These are phyloP conservation scores for Hirsutella rhossiliensis DNA, from an alignment of 2,329 filamentous ascomycete species.

Conservation along the genomic window DNA sequence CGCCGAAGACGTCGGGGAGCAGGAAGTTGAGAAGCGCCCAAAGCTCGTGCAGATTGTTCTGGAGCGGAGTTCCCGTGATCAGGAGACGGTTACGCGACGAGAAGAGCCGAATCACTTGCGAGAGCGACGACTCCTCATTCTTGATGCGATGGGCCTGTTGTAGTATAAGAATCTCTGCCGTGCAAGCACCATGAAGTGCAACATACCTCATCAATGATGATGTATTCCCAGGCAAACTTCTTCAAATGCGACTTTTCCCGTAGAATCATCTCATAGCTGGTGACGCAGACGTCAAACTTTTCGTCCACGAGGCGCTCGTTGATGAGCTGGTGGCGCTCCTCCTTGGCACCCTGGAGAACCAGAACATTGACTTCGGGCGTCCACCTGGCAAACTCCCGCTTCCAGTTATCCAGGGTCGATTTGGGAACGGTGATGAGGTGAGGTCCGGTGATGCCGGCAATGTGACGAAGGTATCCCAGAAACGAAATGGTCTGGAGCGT, in stretches of 20 bases:
- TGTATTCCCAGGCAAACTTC: constrained; percentile 99
- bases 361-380: constrained; percentile 92
- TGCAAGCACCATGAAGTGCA: background rate
- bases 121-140: constrained; percentile 94
- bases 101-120: constrained; percentile 93
- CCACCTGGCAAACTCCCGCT: constrained; percentile 86
- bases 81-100: constrained; percentile 88
- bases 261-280: constrained; percentile 97
- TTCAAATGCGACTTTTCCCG: constrained; percentile 89
- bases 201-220: constrained; percentile 78
- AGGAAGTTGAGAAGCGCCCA: constrained; percentile 97
- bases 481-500: constrained; percentile 97
- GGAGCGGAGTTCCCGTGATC: constrained; percentile 91
- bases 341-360: constrained; percentile 88
- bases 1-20: constrained; percentile 95
- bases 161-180: constrained; percentile 6
- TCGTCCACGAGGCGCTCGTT: constrained; percentile 85
- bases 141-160: constrained; percentile 80
- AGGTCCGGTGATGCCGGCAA: constrained; percentile 79
- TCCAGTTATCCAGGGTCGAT: constrained; percentile 97
- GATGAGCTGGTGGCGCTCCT: constrained; percentile 80
- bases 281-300: constrained; percentile 96
- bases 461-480: constrained; percentile 83
- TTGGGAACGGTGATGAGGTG: constrained; percentile 91
- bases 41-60: constrained; percentile 96